Percentiles rank a stretch among this genome's conserved stretches.
These are phyloP conservation scores for Clarireedia hainanense DNA, from an alignment of 2,329 filamentous ascomycete species.

Conservation along the genomic window DNA sequence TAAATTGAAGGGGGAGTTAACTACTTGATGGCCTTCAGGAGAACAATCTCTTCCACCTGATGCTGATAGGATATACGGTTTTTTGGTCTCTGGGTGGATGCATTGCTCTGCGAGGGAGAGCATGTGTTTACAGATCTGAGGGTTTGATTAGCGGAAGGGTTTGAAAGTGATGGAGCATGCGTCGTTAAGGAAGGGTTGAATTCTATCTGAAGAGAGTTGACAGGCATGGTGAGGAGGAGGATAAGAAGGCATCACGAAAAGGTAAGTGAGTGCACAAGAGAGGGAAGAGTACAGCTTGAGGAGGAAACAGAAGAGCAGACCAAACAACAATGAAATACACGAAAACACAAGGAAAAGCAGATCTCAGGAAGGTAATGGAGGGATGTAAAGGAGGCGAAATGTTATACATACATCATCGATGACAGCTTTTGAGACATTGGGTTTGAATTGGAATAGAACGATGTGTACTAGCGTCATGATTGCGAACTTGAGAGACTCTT, in stretches of 20 bases:
- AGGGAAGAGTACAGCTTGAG: too few species aligned
- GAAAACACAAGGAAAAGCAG: too few species aligned
- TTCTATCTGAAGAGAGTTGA: too few species aligned
- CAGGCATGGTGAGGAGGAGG: too few species aligned
- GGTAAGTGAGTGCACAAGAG: too few species aligned
- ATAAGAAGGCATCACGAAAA: too few species aligned
- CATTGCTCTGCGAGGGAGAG: conserved; percentile 50
- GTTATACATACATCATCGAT: conserved; percentile 45
- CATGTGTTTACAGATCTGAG: conserved; percentile 48
- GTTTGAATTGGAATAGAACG: conserved; percentile 60
- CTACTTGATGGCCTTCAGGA: conserved; percentile 51
- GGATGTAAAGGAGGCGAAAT: background rate
- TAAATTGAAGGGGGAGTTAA: conserved; percentile 4
- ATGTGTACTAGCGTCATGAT: conserved; percentile 59
- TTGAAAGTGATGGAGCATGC: background rate
- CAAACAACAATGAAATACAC: too few species aligned
- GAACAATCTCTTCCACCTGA: conserved; percentile 56
- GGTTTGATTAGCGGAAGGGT: background rate
- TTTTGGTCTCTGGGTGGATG: conserved; percentile 47
- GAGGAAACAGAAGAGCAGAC: too few species aligned
- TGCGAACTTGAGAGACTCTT: background rate
- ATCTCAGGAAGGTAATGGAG: too few species aligned
- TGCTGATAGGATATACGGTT: conserved; percentile 52
- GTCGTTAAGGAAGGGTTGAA: too few species aligned
- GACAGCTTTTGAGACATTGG: conserved; percentile 38